These are phyloP conservation scores for Suhomyces wounanorum DNA, from an alignment of 1,139 yeast genomes.

Conservation along the genomic window DNA sequence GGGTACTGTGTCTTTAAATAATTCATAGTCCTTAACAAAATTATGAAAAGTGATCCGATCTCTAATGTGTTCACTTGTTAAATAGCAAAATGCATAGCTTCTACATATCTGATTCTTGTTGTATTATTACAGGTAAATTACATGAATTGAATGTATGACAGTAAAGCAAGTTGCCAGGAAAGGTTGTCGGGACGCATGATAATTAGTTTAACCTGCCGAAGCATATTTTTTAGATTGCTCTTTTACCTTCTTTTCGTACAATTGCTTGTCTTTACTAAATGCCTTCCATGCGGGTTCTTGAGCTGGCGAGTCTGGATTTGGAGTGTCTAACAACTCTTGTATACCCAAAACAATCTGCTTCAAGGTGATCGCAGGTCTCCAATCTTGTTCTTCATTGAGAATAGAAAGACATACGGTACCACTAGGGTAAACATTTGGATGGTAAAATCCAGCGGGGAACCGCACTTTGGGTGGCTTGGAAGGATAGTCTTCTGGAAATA, in stretches of 20 bases:
- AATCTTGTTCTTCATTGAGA: constrained; percentile 91
- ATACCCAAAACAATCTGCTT: constrained; percentile 90
- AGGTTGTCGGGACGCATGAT: not conserved
- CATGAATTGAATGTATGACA: constrained; percentile 4
- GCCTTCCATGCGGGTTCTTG: constrained; percentile 96
- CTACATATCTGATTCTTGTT: not conserved
- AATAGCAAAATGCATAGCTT: not conserved
- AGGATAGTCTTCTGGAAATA: constrained; percentile 90
- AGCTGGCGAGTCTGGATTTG: constrained; percentile 96
- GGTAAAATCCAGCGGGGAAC: constrained; percentile 87
- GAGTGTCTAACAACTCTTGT: constrained; percentile 85
- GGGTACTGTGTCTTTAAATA: constrained; percentile 8
- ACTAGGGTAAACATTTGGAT: constrained; percentile 95
- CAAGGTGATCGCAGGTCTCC: constrained; percentile 96
- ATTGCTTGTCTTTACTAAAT: constrained; percentile 63
- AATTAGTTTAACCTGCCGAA: constrained; percentile 17
- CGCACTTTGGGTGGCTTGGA: constrained; percentile 94
- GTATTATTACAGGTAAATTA: constrained; percentile 4
- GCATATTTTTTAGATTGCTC: constrained; percentile 82
- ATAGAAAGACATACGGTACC: constrained; percentile 94
- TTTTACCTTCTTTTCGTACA: constrained; percentile 74
- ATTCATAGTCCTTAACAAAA: not conserved
- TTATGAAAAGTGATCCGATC: not conserved
- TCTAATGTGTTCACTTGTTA: not conserved
- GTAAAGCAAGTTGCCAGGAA: not conserved